These are phyloP conservation scores for Aschersonia sp. DNA, from an alignment of 2,329 filamentous ascomycete genomes.

Conservation along the genomic window DNA sequence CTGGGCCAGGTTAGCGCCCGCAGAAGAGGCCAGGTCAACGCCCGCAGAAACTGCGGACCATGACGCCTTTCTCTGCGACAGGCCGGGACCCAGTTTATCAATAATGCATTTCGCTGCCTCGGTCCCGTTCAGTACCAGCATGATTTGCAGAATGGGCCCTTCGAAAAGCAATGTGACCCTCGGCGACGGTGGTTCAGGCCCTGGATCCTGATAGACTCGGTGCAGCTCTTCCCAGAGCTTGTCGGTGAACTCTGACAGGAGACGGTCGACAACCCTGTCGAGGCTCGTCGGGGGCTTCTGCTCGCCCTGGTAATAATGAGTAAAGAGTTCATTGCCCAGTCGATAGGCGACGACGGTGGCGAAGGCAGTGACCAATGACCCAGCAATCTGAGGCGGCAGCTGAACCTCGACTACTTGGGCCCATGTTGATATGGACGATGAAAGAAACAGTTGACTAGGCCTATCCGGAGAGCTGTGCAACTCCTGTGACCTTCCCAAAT, in stretches of 20 bases:
- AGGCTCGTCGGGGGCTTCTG: conserved; percentile 18
- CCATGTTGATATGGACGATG: too few species aligned
- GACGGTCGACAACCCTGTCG: conserved; percentile 20
- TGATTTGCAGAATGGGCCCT: conserved; percentile 21
- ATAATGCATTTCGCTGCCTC: conserved; percentile 19
- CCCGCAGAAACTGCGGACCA: conserved; percentile 18
- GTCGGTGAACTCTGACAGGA: conserved; percentile 16
- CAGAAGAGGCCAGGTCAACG: too few species aligned
- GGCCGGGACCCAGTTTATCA: conserved; percentile 18
- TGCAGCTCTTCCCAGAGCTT: conserved; percentile 22
- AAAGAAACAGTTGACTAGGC: too few species aligned
- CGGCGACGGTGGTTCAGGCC: conserved; percentile 13
- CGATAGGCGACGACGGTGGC: conserved; percentile 18
- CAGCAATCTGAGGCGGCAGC: conserved; percentile 20
- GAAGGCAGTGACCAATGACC: conserved; percentile 19
- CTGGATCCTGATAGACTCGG: conserved; percentile 16
- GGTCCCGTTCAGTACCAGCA: conserved; percentile 21
- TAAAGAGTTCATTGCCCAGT: conserved; percentile 20
- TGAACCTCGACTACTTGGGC: conserved; percentile 12
- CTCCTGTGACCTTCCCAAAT: too few species aligned
- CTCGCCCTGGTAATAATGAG: conserved; percentile 21
- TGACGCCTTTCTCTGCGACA: conserved; percentile 15
- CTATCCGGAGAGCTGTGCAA: too few species aligned
- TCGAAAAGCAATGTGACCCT: conserved; percentile 18
- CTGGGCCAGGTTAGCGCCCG: conserved; percentile 15